Conservation (phyloP, 257 asterid species). For the Knoxia roxburghii region DNA sequence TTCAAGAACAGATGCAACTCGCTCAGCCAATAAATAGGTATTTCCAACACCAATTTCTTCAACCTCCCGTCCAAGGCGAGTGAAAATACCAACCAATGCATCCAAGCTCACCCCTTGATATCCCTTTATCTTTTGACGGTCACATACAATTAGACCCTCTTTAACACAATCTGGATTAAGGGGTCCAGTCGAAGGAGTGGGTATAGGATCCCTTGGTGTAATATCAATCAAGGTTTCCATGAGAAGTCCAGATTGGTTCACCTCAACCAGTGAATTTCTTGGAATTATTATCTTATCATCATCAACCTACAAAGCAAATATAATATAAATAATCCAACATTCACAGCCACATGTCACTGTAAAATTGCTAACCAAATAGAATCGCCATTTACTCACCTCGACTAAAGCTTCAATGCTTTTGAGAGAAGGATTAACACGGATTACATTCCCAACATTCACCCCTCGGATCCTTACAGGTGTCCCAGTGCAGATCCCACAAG, state of each 20-base stretch:
- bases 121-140: constrained; percentile 80
- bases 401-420: constrained; percentile 76
- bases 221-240: constrained; percentile 97
- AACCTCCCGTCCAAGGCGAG: constrained; percentile 92
- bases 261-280: constrained; percentile 84
- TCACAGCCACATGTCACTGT: neutral
- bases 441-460: constrained; percentile 80
- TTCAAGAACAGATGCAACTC: constrained; percentile 67
- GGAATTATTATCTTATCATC: constrained; percentile 89
- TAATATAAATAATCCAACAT: neutral
- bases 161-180: constrained; percentile 64
- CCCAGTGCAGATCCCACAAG: constrained; percentile 89
- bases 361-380: constrained; percentile 9
- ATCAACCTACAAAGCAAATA: constrained; percentile 50
- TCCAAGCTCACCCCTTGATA: constrained; percentile 94
- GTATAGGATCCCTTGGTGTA: constrained; percentile 84
- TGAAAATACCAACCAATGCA: constrained; percentile 90
- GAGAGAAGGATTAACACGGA: constrained; percentile 83
- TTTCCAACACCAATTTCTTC: constrained; percentile 81
- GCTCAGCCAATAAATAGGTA: constrained; percentile 63
- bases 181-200: constrained; percentile 77
- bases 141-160: constrained; percentile 89
- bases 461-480: constrained; percentile 96
- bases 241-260: constrained; percentile 97
- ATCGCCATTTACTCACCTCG: constrained; percentile 47